Conservation (phyloP, 2,329 filamentous ascomycete species). For the Talaromyces amestolkiae region DNA sequence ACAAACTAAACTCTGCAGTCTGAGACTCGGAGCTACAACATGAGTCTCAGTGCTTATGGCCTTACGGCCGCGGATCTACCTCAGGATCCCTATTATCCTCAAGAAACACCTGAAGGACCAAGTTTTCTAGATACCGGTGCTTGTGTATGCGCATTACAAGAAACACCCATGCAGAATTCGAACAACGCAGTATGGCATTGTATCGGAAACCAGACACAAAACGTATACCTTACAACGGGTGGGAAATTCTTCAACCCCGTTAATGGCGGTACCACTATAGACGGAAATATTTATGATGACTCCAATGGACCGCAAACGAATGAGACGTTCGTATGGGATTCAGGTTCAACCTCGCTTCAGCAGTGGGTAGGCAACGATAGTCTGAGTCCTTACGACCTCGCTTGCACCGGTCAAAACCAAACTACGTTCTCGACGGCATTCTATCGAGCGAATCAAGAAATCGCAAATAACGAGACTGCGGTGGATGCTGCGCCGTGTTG, state of each 20-base stretch:
- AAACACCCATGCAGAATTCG: neutral
- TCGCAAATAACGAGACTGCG: constrained; percentile 4
- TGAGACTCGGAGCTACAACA: neutral
- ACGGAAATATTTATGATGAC: neutral
- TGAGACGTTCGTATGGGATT: neutral
- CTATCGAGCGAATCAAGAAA: constrained; percentile 7
- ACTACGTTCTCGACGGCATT: constrained; percentile 13
- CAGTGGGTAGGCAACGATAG: neutral
- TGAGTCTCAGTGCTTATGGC: constrained; percentile 2
- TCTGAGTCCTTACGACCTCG: constrained; percentile 8
- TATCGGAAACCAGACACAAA: constrained; percentile 14
- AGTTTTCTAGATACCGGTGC: constrained; percentile 11
- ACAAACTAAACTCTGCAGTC: neutral
- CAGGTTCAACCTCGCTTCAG: neutral
- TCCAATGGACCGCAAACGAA: constrained; percentile 8
- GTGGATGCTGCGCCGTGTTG: constrained; percentile 10
- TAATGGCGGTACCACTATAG: neutral
- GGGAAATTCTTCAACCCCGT: constrained; percentile 11
- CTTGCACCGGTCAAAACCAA: constrained; percentile 11
- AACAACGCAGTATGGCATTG: constrained; percentile 12
- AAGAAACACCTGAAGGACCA: constrained; percentile 8
- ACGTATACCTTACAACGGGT: neutral
- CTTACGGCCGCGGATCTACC: neutral
- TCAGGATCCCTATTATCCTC: constrained; percentile 13
- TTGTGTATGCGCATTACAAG: constrained; percentile 10